phyloP scores from a whole-genome alignment of 2,329 filamentous ascomycete species.

The Cercospora sesami region DNA sequence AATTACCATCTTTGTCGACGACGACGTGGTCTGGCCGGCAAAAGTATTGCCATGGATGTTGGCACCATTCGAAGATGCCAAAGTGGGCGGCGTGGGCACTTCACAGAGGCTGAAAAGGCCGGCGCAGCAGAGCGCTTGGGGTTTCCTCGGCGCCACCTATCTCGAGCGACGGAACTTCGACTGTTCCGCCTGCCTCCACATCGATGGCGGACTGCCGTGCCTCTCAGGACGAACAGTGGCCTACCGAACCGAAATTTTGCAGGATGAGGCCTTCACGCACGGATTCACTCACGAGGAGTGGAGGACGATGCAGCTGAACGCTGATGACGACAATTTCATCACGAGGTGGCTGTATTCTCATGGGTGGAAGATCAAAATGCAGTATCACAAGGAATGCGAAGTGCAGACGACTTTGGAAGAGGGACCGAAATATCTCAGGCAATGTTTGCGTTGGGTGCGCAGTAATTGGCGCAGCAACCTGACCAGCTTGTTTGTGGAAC shows the following conservation, averaged over 20 bases:
- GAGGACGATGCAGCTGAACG: conserved; percentile 84
- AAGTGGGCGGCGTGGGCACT: conserved; percentile 87
- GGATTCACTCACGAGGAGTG: conserved; percentile 91
- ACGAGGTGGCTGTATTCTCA: conserved; percentile 93
- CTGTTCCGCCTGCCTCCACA: conserved; percentile 90
- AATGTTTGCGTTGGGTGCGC: conserved; percentile 91
- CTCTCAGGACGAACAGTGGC: conserved; percentile 93
- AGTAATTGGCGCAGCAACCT: conserved; percentile 98
- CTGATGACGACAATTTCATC: conserved; percentile 97
- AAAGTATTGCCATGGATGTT: conserved; percentile 89
- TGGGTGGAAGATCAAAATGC: conserved; percentile 91
- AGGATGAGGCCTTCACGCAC: conserved; percentile 79
- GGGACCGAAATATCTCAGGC: conserved; percentile 82
- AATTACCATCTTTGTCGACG: conserved; percentile 91
- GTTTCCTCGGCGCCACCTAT: conserved; percentile 88
- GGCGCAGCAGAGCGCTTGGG: conserved; percentile 67
- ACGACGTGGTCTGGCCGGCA: conserved; percentile 89
- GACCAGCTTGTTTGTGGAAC: conserved; percentile 81
- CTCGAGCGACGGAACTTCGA: conserved; percentile 95
- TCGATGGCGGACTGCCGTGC: conserved; percentile 94
- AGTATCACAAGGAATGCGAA: conserved; percentile 88
- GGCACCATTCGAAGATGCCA: conserved; percentile 81
- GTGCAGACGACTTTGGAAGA: conserved; percentile 92
- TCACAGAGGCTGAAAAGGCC: conserved; percentile 81
- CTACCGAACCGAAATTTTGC: conserved; percentile 84